Evolutionary conservation across 139 green algal species (phyloP), one percentile per base, ranked within the genome.

Genomic region (Mesotaenium endlicherianum): DNA sequence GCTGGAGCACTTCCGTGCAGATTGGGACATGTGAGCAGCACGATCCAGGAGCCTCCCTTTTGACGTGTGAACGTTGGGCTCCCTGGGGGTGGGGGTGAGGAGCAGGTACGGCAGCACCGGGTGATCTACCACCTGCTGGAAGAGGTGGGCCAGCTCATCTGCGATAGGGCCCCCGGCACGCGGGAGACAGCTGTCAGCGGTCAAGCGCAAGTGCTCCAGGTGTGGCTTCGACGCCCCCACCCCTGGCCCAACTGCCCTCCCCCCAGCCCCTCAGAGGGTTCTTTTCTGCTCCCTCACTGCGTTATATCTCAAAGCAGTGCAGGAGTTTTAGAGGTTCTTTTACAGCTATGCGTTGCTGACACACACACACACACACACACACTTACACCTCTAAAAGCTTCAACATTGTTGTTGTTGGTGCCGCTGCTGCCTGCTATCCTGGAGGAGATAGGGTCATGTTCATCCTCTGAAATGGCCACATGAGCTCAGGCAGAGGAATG

Each of bases 101-200:
- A 64, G 26, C 55, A 76, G 75, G 31, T 82, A 2, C 57, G n/a
- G 1, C 70, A 71, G 42, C 68, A 85, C 70, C 69, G 43, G n/a
- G 79, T 85, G 38, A 85, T 85, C 38, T 85, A 85, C 79, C 79
- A 71, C 45, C 80, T 86, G 41, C 45, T 86, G 40, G 80, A 86
- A 36, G 69, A 80, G 17, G 74, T 86, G 14, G 80, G 80, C 14
- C 2, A 4, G 30, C 0, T 84, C 2, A 30, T 86, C 43, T 71
- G 71, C 30, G 31, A 55, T 11, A 17, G 5, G 17, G 70, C 70
- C 2, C 80, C 80, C 1, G 76, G 42, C 14, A 75, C 34, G 34
- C 34, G 39, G 6, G 77, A 84, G 36, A 50, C 3, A 26, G 36
- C 30, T 11, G 70, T 84, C 5, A 38, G 49, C 6, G 80, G 80